Evolutionary conservation across 2,329 filamentous ascomycete species (phyloP).

Genomic region (Ophiostoma himal-ulmi): DNA sequence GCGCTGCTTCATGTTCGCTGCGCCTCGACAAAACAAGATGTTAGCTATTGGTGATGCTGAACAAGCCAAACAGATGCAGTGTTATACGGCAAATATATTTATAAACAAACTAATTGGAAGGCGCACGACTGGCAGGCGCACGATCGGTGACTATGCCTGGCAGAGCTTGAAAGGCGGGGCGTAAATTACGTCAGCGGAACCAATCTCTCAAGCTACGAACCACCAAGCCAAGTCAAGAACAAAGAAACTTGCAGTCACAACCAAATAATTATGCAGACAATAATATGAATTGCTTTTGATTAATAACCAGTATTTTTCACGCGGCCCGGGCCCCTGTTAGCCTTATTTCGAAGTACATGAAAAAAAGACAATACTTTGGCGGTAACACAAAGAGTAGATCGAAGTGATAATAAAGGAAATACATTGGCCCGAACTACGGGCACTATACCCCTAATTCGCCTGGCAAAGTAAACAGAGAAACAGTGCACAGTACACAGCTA

Average conservation of each 20-base stretch:
- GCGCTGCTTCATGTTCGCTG: conserved; percentile 48
- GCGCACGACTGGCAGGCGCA: conserved; percentile 7
- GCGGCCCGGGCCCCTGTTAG: not conserved
- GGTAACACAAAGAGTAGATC: not conserved
- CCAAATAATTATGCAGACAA: not conserved
- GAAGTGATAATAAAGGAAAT: not conserved
- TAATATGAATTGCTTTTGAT: not conserved
- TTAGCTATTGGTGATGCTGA: not conserved
- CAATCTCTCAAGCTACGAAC: not conserved
- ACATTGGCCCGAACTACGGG: not conserved
- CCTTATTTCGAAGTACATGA: not conserved
- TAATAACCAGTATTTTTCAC: not conserved
- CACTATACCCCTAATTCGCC: not conserved
- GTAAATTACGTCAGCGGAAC: conserved; percentile 22
- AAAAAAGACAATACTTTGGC: not conserved
- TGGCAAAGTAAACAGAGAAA: not conserved
- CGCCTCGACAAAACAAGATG: not conserved
- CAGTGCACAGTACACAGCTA: not conserved
- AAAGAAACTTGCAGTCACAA: not conserved
- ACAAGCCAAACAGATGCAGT: not conserved
- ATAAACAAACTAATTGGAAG: not conserved
- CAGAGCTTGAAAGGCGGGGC: conserved; percentile 14
- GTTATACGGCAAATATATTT: too few species aligned
- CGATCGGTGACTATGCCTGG: conserved; percentile 19
- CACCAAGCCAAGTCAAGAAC: not conserved